Conservation (phyloP, 495 filamentous ascomycete genomes). For the Copromyces sp. region DNA sequence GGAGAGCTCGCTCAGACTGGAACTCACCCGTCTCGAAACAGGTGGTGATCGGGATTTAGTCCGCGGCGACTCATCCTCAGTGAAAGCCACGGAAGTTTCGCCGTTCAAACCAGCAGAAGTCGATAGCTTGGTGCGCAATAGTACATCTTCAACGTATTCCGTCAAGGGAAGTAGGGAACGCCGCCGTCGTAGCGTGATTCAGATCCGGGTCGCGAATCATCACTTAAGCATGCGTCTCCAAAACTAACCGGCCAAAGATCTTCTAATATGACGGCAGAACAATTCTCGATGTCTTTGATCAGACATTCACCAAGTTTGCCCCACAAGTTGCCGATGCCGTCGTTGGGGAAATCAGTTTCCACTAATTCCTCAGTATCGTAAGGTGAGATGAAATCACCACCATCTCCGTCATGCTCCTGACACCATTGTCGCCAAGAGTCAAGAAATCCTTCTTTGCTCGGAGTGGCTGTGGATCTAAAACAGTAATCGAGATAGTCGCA, state of each 20-base stretch:
- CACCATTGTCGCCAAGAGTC: neutral
- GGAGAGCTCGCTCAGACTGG: neutral
- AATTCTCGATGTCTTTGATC: neutral
- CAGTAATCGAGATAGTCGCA: neutral
- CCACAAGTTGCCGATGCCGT: neutral
- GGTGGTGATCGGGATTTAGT: neutral
- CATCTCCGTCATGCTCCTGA: neutral
- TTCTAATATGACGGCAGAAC: neutral
- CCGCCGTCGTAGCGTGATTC: neutral
- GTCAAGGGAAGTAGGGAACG: neutral
- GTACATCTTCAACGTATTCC: neutral
- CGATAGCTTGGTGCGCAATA: neutral
- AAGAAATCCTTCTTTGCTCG: neutral
- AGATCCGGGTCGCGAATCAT: neutral
- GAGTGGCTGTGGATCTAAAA: neutral
- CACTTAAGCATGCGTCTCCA: neutral
- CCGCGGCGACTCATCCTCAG: neutral
- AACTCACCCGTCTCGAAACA: neutral
- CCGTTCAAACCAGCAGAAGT: neutral
- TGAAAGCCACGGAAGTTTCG: neutral
- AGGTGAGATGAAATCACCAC: neutral
- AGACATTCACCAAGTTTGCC: neutral
- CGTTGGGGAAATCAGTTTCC: neutral
- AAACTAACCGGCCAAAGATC: neutral
- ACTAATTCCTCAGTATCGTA: neutral